Base-by-base conservation (phyloP, 257 asterid species). In the Jaltomata sinuosa region DNA sequence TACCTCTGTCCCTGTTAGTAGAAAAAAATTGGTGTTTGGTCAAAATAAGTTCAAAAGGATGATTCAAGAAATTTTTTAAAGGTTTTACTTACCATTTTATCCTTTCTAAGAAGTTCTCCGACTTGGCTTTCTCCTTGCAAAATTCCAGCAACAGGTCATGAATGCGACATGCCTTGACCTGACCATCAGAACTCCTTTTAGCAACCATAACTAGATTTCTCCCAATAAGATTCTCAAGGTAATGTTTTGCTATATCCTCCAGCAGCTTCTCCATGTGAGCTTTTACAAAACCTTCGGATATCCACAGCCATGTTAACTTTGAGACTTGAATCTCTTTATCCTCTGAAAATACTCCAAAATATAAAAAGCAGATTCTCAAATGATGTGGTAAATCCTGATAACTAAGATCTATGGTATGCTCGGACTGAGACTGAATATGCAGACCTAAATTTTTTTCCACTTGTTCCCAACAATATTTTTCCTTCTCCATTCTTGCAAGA, bases 141-240 rank as follows among this genome's bases (percentile, higher is more conserved):
- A 84, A 52, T 49, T 84, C 84, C 16, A 36, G 49, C 21, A 79
- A 12, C 34, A 52, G 7, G 9, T 84, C 87, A 67, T 84, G 84
- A 34, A 84, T 18, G 8, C 72, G 80, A 27, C 87, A 79, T n/a
- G 84, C 16, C 81, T 52, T 79, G n/a, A 79, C 29, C 45, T 4
- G 22, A 7, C 84, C 80, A 10, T 62, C 29, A 29, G 4, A 49
- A 1, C 71, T 64, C 81, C 15, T 34, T 80, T 79, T 52, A 22
- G 84, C 38, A 22, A 67, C 29, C 15, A 50, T 36, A 22, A 79
- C 72, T n/a, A 84, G 81, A 25, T 53, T 84, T 16, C 84, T n/a
- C 3, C 21, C 61, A n/a, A 84, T 36, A n/a, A 84, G 27, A 36
- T 65, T 83, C 62, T 47, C 55, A 61, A 84, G 11, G 69, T 79